Evolutionary conservation across 805 yeast genomes (phyloP), one percentile per base, ranked within the genome.

Genomic region (Yarrowia yakushimensis): DNA sequence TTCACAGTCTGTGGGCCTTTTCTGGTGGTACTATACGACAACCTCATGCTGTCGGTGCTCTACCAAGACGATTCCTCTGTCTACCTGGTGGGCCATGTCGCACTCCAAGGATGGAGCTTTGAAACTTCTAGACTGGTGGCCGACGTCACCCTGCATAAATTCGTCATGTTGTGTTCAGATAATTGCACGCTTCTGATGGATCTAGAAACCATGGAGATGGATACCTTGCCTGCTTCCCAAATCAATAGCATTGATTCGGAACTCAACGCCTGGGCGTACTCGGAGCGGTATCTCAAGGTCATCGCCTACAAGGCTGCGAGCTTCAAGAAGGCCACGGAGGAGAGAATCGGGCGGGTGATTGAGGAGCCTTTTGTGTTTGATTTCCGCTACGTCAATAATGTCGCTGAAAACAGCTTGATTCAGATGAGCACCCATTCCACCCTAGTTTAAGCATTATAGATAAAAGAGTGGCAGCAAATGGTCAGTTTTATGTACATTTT

Each of bases 121-220:
- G 59, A 52, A 10, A 25, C 59, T 10, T 43, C 59, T 7, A 15
- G 59, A 22, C 25, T 52, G 13, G 59, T 52, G n/a, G 59, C 59
- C 8, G 59, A 52, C 42, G 59, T 52, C 25, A 52, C 59, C 12
- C 25, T 52, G 59, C 59, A 52, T 52, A 52, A 52, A 52, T 52
- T 52, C 28, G 59, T 52, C 59, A 52, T 52, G 59, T 13, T 52
- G 59, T 52, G 59, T 25, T 52, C 59, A 23, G 59, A 52, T 25
- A 52, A 36, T 36, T 52, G 59, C 43, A 52, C 59, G 13, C 17
- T 52, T 7, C 43, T 52, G 22, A 34, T 52, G 59, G 43, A 52
- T 23, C 20, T 52, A 5, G 59, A 52, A 25, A n/a, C 59, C 25
- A 25, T 52, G 17, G 59, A 52, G 25, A 52, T 52, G 33, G 59